phyloP scores from a whole-genome alignment of 192 early-diverging fungal species.

The Backusella mclennaniae region DNA sequence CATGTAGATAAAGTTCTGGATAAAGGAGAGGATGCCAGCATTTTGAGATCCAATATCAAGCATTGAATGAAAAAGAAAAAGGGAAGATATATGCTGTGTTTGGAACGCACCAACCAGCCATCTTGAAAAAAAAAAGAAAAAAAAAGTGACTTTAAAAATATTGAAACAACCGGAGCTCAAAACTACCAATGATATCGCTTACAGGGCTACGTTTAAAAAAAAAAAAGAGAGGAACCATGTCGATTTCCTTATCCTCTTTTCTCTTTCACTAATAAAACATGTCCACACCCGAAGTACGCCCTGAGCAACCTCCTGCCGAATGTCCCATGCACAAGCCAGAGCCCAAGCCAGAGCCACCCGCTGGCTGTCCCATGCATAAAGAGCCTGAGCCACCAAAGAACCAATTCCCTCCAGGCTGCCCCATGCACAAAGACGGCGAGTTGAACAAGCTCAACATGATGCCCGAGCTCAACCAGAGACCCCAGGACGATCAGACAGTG shows the following conservation, averaged over 20 bases:
- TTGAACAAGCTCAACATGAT: conserved; percentile 94
- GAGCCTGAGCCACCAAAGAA: conserved; percentile 26
- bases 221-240: neutral
- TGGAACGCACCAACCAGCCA: neutral
- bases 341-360: neutral
- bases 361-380: conserved; percentile 12
- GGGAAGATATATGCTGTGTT: neutral
- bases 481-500: conserved; percentile 62
- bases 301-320: neutral
- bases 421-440: conserved; percentile 43
- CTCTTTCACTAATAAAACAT: neutral
- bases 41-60: neutral
- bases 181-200: neutral
- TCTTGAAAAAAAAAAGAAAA: neutral
- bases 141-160: neutral
- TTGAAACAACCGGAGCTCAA: neutral
- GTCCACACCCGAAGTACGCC: neutral
- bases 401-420: conserved; percentile 36
- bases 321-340: neutral
- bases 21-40: neutral
- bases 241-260: neutral
- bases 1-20: neutral
- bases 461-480: conserved; percentile 73
- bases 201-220: neutral
- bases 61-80: neutral